phyloP scores from a whole-genome alignment of 768 basidiomycete species.

The Trametes cingulata region DNA sequence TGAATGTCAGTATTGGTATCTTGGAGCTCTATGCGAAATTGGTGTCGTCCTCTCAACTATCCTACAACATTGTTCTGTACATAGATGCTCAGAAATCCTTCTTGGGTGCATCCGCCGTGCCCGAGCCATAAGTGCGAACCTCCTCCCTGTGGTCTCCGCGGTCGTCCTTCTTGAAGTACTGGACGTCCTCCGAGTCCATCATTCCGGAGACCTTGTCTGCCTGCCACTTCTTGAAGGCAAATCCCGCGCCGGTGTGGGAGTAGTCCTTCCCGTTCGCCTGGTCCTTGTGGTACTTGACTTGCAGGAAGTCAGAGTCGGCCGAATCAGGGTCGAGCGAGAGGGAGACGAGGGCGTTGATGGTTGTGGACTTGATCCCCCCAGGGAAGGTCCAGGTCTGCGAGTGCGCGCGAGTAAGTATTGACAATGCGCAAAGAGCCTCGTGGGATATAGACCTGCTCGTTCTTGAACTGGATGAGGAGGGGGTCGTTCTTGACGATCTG shows the following conservation, averaged over 20 bases:
- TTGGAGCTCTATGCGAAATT: too few relatives aligned
- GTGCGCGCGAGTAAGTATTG: too few relatives aligned
- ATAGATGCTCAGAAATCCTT: slow-evolving; percentile 9
- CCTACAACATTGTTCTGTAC: too few relatives aligned
- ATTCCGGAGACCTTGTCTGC: slow-evolving; percentile 29
- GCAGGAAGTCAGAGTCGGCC: slow-evolving; percentile 43
- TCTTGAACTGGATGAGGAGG: slow-evolving; percentile 44
- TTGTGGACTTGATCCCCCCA: slow-evolving; percentile 38
- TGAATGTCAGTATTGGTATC: too few relatives aligned
- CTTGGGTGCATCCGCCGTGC: slow-evolving; percentile 22
- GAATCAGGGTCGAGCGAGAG: slow-evolving; percentile 42
- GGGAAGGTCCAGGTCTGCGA: slow-evolving; percentile 42
- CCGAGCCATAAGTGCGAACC: slow-evolving; percentile 23
- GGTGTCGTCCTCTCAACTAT: background rate
- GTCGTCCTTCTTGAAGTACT: slow-evolving; percentile 26
- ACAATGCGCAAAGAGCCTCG: background rate
- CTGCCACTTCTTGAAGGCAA: slow-evolving; percentile 44
- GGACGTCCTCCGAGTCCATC: slow-evolving; percentile 29
- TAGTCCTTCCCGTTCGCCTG: slow-evolving; percentile 47
- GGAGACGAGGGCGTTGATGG: slow-evolving; percentile 44
- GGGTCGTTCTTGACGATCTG: slow-evolving; percentile 39
- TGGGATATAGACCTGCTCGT: slow-evolving; percentile 37
- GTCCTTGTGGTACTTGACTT: slow-evolving; percentile 40
- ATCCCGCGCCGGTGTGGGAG: slow-evolving; percentile 42
- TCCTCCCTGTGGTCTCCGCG: slow-evolving; percentile 23